phyloP scores from a whole-genome alignment of 2,329 filamentous ascomycete species.

The Diaporthe citri region DNA sequence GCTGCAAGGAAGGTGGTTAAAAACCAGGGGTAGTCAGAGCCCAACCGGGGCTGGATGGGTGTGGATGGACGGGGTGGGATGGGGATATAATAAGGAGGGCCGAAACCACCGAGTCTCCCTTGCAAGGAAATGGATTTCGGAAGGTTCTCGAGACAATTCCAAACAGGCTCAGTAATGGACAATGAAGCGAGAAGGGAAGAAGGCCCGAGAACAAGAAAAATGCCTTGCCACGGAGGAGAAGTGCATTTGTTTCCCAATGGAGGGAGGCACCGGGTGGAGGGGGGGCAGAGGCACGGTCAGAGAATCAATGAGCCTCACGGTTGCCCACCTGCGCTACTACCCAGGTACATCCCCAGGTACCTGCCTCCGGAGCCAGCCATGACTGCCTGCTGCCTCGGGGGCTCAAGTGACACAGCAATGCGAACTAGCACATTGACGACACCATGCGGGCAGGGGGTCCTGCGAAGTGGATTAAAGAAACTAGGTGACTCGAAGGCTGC shows the following conservation, averaged over 20 bases:
- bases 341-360: background rate
- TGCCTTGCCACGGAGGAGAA: slow-evolving; percentile 37
- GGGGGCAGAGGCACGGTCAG: slow-evolving; percentile 33
- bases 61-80: slow-evolving; percentile 11
- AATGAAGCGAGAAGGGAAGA: slow-evolving; percentile 32
- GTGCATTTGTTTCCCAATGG: slow-evolving; percentile 43
- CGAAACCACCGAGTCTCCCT: slow-evolving; percentile 21
- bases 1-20: slow-evolving; percentile 37
- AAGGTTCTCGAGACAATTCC: background rate
- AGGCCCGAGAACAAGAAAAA: slow-evolving; percentile 40
- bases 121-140: slow-evolving; percentile 2
- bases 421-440: slow-evolving; percentile 27
- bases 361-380: slow-evolving; percentile 2
- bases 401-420: slow-evolving; percentile 27
- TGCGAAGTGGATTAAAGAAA: slow-evolving; percentile 29
- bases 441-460: background rate
- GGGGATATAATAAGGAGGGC: slow-evolving; percentile 27
- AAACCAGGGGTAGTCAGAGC: slow-evolving; percentile 39
- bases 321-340: background rate
- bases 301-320: slow-evolving; percentile 25
- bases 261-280: slow-evolving; percentile 21
- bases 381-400: slow-evolving; percentile 37
- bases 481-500: slow-evolving; percentile 33
- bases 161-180: background rate
- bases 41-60: slow-evolving; percentile 36